These are phyloP conservation scores for Neoboletus brunneissimus DNA, from an alignment of 768 basidiomycete species.

Conservation along the genomic window DNA sequence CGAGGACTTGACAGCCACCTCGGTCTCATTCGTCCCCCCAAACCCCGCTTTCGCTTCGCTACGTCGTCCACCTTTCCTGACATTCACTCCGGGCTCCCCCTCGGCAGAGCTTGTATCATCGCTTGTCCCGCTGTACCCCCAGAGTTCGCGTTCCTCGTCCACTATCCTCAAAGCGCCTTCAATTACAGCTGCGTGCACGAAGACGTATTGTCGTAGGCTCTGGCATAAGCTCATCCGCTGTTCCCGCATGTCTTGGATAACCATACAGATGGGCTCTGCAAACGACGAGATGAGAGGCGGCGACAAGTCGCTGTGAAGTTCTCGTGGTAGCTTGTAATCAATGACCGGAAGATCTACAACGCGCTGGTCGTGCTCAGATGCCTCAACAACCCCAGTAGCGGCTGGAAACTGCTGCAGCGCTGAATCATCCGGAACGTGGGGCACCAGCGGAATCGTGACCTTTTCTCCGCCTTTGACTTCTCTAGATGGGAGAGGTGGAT, in stretches of 20 bases:
- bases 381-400: background rate
- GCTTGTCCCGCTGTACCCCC: conserved; percentile 24
- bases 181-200: conserved; percentile 83
- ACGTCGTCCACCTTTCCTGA: conserved; percentile 17
- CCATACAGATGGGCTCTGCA: conserved; percentile 73
- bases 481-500: background rate
- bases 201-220: conserved; percentile 91
- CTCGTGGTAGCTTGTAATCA: conserved; percentile 63
- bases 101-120: conserved; percentile 22
- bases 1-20: background rate
- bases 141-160: conserved; percentile 60
- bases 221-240: conserved; percentile 97
- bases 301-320: conserved; percentile 49
- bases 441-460: background rate
- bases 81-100: conserved; percentile 1
- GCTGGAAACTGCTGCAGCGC: background rate
- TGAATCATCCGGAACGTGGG: background rate
- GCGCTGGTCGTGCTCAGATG: conserved; percentile 10
- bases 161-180: conserved; percentile 76
- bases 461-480: conserved; percentile 2
- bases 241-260: conserved; percentile 92
- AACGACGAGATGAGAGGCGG: conserved; percentile 63
- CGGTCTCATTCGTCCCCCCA: background rate
- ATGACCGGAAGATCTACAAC: conserved; percentile 26
- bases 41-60: conserved; percentile 10